Conservation (phyloP, 2,329 filamentous ascomycete genomes). For the Polychaeton citri region DNA sequence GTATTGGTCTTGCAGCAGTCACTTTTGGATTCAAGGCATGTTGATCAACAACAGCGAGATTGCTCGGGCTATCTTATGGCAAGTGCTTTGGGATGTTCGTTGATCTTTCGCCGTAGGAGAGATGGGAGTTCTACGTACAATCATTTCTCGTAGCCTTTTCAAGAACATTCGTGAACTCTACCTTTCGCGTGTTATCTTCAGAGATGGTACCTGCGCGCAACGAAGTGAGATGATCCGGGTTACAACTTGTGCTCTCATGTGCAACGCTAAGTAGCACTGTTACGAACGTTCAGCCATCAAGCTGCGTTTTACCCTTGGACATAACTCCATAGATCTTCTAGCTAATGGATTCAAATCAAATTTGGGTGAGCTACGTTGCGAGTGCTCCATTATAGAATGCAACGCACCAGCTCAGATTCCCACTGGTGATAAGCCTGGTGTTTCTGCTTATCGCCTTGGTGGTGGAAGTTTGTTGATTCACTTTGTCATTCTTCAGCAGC, state of each 20-base stretch:
- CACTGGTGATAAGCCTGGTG: constrained; percentile 3
- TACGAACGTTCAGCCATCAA: no score
- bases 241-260: constrained; percentile 5
- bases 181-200: constrained; percentile 5
- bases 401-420: constrained; percentile 5
- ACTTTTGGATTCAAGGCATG: constrained; percentile 4
- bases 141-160: constrained; percentile 2
- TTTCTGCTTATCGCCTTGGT: constrained; percentile 14
- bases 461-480: constrained; percentile 11
- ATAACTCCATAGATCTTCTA: no score
- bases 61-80: no score
- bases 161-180: constrained; percentile 2
- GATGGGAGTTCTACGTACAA: constrained; percentile 4
- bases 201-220: constrained; percentile 6
- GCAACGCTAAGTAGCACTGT: constrained; percentile 4
- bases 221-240: constrained; percentile 5
- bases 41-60: background rate
- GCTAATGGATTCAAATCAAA: no score
- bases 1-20: constrained; percentile 3
- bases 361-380: constrained; percentile 7
- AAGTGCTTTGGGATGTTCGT: no score
- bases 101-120: background rate
- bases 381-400: constrained; percentile 5
- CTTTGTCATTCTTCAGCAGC: background rate
- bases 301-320: no score